phyloP scores from a whole-genome alignment of 306 rosid genomes.

The cucumber (Cucumis sativus) region Cucumber_9930_V3 NC_026660.2:7278001-7278500 shows the following conservation, averaged over 20 bases:
- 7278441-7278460: neutral
- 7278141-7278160: conserved; percentile 10
- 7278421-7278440: neutral
- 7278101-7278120: neutral
- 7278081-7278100: neutral
- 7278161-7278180: neutral
- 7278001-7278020: neutral
- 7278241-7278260: conserved; percentile 36
- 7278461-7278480: neutral
- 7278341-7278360: conserved; percentile 75
- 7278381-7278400: conserved; percentile 84
- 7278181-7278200: neutral
- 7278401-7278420: conserved; percentile 72
- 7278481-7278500: neutral
- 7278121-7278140: neutral
- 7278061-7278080: neutral
- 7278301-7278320: conserved; percentile 56
- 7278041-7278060: neutral
- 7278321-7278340: conserved; percentile 64
- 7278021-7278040: neutral
- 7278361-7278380: conserved; percentile 78
- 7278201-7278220: conserved; percentile 8
- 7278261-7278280: conserved; percentile 55
- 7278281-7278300: conserved; percentile 55
- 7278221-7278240: conserved; percentile 12